A percentile compares a stretch with the other conserved stretches of the same genome.
Evolutionary conservation across 768 basidiomycete genomes (phyloP).

Genomic region (Mycena capillaripes): DNA sequence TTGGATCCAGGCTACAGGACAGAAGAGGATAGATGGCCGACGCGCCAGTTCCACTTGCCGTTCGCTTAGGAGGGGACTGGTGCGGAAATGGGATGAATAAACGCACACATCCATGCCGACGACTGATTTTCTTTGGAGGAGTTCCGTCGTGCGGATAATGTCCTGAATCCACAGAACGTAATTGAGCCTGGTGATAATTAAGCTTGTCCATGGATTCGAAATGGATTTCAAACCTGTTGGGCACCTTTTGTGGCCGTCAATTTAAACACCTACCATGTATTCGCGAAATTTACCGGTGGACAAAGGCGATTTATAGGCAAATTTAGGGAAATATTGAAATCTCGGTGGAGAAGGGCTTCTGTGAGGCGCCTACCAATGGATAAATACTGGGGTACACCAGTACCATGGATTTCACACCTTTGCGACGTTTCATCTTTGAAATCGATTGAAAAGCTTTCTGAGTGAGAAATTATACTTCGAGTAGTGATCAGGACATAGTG

Average conservation of each 20-base stretch:
- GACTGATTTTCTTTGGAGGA: constrained; percentile 41
- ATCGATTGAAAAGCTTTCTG: constrained; percentile 63
- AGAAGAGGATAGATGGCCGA: constrained; percentile 92
- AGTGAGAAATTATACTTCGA: constrained; percentile 39
- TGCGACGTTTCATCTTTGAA: constrained; percentile 82
- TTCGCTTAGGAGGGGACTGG: neutral
- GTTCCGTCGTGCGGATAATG: constrained; percentile 57
- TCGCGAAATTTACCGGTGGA: constrained; percentile 73
- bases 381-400: neutral
- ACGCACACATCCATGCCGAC: constrained; percentile 82
- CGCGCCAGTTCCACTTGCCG: constrained; percentile 87
- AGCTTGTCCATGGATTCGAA: neutral
- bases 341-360: constrained; percentile 79
- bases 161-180: constrained; percentile 91
- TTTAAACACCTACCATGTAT: neutral
- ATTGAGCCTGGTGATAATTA: constrained; percentile 70
- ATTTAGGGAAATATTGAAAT: constrained; percentile 75
- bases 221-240: constrained; percentile 68
- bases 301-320: constrained; percentile 84
- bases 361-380: constrained; percentile 74
- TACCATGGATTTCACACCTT: constrained; percentile 58
- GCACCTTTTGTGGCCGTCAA: constrained; percentile 61
- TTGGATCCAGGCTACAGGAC: constrained; percentile 63
- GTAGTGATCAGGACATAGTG: neutral
- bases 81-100: neutral